Conservation (phyloP, 345 rosid species). For the Camelina hispida region DNA sequence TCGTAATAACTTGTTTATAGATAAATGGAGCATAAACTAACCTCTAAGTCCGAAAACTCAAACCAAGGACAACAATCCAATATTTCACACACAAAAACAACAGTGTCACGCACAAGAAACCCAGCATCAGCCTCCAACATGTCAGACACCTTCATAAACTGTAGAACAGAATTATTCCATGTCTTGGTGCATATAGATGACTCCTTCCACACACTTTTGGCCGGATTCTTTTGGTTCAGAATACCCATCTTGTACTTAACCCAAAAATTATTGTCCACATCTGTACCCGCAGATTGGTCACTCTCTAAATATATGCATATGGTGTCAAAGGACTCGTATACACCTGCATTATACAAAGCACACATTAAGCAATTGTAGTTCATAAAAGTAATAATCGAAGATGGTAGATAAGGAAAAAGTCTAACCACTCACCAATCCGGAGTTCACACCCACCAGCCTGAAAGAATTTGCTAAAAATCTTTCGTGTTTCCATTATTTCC, state of each 20-base stretch:
- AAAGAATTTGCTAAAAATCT: slow-evolving; percentile 98
- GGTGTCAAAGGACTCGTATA: slow-evolving; percentile 98
- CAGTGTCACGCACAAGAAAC: slow-evolving; percentile 96
- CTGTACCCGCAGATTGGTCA: slow-evolving; percentile 89
- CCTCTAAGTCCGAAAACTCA: slow-evolving; percentile 93
- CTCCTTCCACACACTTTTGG: slow-evolving; percentile 99
- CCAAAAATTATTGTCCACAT: slow-evolving; percentile 99
- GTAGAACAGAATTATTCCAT: slow-evolving; percentile 99
- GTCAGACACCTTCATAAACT: slow-evolving; percentile 99
- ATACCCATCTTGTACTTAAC: slow-evolving; percentile 98
- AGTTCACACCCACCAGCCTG: slow-evolving; percentile 99
- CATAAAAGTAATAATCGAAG: slow-evolving; percentile 35
- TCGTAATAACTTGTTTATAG: neutral
- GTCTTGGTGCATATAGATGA: slow-evolving; percentile 99
- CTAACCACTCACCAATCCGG: slow-evolving; percentile 88
- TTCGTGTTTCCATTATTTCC: slow-evolving; percentile 98
- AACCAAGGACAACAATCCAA: slow-evolving; percentile 99
- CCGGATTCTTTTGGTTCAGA: slow-evolving; percentile 89
- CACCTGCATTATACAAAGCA: slow-evolving; percentile 71
- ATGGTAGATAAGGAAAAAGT: slow-evolving; percentile 31
- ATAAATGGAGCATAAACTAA: slow-evolving; percentile 48
- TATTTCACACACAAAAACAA: slow-evolving; percentile 98
- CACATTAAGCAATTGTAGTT: slow-evolving; percentile 43
- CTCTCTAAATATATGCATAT: slow-evolving; percentile 99
- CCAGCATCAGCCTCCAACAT: slow-evolving; percentile 99